phyloP scores from a whole-genome alignment of 306 rosid genomes.

The Mucuna pruriens region DNA sequence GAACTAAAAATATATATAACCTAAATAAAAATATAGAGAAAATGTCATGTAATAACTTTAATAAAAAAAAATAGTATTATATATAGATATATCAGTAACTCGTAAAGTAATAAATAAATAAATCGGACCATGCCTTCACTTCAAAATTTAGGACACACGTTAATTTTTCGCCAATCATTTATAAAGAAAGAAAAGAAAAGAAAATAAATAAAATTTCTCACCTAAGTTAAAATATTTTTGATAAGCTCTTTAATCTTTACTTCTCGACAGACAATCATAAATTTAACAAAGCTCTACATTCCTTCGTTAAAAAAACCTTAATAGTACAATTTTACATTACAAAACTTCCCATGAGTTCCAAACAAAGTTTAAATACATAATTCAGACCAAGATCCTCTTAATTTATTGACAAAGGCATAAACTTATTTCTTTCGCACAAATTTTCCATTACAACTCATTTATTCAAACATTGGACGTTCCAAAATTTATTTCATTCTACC shows the following conservation, averaged over 20 bases:
- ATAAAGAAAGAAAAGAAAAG: background rate
- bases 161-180: background rate
- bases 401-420: background rate
- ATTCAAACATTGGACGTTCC: background rate
- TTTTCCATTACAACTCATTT: background rate
- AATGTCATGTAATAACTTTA: too few relatives aligned
- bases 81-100: too few relatives aligned
- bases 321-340: too few relatives aligned
- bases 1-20: too few relatives aligned
- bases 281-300: too few relatives aligned
- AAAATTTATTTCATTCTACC: background rate
- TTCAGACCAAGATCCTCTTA: background rate
- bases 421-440: background rate
- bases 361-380: too few relatives aligned
- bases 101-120: background rate
- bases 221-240: too few relatives aligned
- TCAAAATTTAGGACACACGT: background rate
- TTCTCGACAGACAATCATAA: too few relatives aligned
- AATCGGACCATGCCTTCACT: background rate
- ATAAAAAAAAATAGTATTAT: too few relatives aligned
- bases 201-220: background rate
- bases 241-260: too few relatives aligned
- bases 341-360: background rate
- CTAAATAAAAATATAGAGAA: too few relatives aligned
- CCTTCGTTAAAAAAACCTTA: too few relatives aligned